These are phyloP conservation scores for Tylopilus rubrobrunneus DNA, from an alignment of 768 basidiomycete species.

Conservation along the genomic window DNA sequence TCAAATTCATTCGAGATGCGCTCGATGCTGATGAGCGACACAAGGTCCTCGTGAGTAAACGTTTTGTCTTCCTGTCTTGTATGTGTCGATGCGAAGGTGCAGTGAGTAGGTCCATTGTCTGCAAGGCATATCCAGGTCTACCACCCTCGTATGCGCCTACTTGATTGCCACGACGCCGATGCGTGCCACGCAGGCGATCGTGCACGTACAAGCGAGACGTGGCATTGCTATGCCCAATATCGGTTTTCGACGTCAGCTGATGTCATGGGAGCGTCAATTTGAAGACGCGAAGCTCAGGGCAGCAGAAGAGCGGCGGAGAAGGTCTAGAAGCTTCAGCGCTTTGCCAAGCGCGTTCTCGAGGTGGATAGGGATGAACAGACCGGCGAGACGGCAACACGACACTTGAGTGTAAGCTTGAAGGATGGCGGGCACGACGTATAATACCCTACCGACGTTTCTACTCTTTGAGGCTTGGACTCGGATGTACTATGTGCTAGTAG, in stretches of 20 bases:
- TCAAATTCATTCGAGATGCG: slow-evolving; percentile 49
- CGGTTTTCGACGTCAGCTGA: slow-evolving; percentile 61
- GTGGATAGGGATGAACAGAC: slow-evolving; percentile 13
- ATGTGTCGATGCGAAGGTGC: background rate
- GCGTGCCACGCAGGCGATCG: slow-evolving; percentile 50
- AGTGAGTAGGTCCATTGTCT: slow-evolving; percentile 67
- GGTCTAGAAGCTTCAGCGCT: slow-evolving; percentile 1
- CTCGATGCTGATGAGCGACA: slow-evolving; percentile 40
- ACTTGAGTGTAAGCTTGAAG: background rate
- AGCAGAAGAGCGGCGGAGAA: slow-evolving; percentile 15
- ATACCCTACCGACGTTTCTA: background rate
- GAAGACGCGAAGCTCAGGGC: slow-evolving; percentile 22
- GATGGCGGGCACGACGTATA: no score
- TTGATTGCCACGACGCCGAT: slow-evolving; percentile 50
- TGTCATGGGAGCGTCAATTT: slow-evolving; percentile 31
- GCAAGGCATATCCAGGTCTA: slow-evolving; percentile 71
- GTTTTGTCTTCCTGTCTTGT: background rate
- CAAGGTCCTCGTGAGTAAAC: slow-evolving; percentile 46
- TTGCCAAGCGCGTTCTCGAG: slow-evolving; percentile 12
- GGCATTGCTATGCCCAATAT: slow-evolving; percentile 61
- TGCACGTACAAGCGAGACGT: slow-evolving; percentile 52
- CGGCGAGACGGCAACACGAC: background rate
- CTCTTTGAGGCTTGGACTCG: no score
- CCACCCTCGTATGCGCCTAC: slow-evolving; percentile 75
- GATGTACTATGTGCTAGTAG: no score